Evolutionary conservation across 2,329 filamentous ascomycete species (phyloP), one percentile per base, ranked within the genome.

Genomic region (Botrytis pseudocinerea): DNA sequence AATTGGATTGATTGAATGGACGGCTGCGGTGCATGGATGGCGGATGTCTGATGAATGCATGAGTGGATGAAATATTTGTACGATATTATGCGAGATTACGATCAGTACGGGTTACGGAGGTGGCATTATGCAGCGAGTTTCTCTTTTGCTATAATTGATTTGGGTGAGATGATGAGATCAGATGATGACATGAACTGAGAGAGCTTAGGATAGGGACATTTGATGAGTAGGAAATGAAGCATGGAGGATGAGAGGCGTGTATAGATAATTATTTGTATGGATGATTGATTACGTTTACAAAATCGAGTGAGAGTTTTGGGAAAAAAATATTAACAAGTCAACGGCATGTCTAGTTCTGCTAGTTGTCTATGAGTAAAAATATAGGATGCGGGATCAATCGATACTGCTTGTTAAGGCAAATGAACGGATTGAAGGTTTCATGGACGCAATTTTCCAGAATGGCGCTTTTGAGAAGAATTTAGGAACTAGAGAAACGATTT

Each of bases 61-160:
- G 48, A n/a, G 32, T 22, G 32, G 46, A 68, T 66, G 46, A 35
- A 40, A 40, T 66, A 25, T 54, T 40, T 66, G 64, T 66, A 66
- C 64, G 32, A 57, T 57, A 57, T 42, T 57, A 54, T 54, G 42
- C 46, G 64, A 66, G 64, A 54, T 40, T 44, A 54, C 32, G 48
- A 68, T 68, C 10, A 10, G 46, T 38, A 16, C 18, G 35, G 46
- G 46, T 7, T 57, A 25, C 9, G 65, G 25, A 32, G 48, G 48
- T 32, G 48, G 65, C 25, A 57, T 57, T 57, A 57, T 57, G 18
- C 48, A 57, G 48, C 65, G 38, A 1, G 28, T 44, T 57, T 18
- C 20, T 42, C 38, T 54, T 42, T 42, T 57, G 16, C 40, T 28
- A 63, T 63, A 63, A 42, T n/a, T 62, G 22, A 38, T 57, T 28